A percentile compares a stretch with the other conserved stretches of the same genome.
Conservation (phyloP, 768 basidiomycete species). For the Russula griseocarnosa region DNA sequence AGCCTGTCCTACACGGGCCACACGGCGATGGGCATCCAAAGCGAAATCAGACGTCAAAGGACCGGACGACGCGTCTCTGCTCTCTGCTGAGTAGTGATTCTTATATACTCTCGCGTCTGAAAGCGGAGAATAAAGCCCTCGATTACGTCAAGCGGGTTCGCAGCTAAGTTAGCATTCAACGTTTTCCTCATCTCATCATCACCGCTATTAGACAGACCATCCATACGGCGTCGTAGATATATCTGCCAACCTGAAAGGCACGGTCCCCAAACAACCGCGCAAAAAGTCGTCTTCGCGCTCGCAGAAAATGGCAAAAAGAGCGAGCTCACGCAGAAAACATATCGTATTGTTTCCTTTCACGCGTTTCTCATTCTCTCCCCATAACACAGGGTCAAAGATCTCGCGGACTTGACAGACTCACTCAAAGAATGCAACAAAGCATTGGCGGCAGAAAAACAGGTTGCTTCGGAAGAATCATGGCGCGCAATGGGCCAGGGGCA, state of each 20-base stretch:
- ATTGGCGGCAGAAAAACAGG: constrained; percentile 49
- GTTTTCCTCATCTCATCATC: not conserved
- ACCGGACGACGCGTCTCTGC: too few species aligned
- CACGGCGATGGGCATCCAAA: too few species aligned
- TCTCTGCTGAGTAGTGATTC: too few species aligned
- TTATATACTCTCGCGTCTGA: not conserved
- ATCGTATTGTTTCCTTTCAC: constrained; percentile 47
- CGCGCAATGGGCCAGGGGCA: not conserved
- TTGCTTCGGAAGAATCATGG: constrained; percentile 32
- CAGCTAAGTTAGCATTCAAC: not conserved
- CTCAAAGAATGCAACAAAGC: constrained; percentile 58
- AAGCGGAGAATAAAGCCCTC: constrained; percentile 28
- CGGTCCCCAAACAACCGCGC: constrained; percentile 78
- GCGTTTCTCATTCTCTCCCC: not conserved
- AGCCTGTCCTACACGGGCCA: too few species aligned
- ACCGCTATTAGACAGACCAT: constrained; percentile 66
- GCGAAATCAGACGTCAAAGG: too few species aligned
- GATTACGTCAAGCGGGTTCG: constrained; percentile 28
- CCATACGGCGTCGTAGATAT: constrained; percentile 92
- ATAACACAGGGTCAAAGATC: constrained; percentile 49
- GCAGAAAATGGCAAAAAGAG: constrained; percentile 90
- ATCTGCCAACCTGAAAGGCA: constrained; percentile 85
- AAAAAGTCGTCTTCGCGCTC: constrained; percentile 75
- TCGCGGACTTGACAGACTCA: constrained; percentile 56
- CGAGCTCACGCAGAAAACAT: constrained; percentile 74